Evolutionary conservation across 768 basidiomycete genomes (phyloP), one percentile per base, ranked within the genome.

Genomic region (Dacryopinax primogenitus): DNA sequence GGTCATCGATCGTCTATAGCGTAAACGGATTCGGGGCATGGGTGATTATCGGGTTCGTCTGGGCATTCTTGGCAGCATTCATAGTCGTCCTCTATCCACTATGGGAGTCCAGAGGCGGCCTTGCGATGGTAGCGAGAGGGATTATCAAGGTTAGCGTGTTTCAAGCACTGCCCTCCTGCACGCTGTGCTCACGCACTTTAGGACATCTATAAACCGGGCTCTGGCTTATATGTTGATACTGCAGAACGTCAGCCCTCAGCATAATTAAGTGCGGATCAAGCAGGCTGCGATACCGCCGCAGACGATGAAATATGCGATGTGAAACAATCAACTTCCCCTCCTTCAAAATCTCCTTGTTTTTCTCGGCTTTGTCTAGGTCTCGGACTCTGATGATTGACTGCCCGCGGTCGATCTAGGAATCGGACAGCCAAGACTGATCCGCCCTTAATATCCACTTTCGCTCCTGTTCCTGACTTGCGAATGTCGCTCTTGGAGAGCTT

Each of bases 61-160:
- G 92, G 92, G 79, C 86, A 26, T 93, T 94, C 75, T 77, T 80
- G 61, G 92, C 90, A 0, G 78, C 84, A 1, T 79, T 86, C 66
- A 77, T 83, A 6, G 90, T 92, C 41, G 90, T 94, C 23, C 28
- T 95, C 16, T 92, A 92, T 70, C 93, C 93, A n/a, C 76, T 94
- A 2, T 95, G 81, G 76, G 93, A 97, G 78, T 90, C 88, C 63
- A 78, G 89, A 47, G 76, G 68, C 2, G 90, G 88, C 0, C 71
- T 97, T 51, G 36, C 15, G 3, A 75, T 82, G 72, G 88, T 94
- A 62, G 35, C 67, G 26, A 74, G 72, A 61, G 89, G 90, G 6
- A 75, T 91, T 39, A 68, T 84, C 68, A 89, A 44, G 41, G 41
- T 44, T 23, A 44, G 41, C 18, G 7, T 15, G 18, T 15, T 18